Evolutionary conservation across 352 stramenopile species (phyloP), one percentile per base, ranked within the genome.

Genomic region (Pythium inflatum): DNA sequence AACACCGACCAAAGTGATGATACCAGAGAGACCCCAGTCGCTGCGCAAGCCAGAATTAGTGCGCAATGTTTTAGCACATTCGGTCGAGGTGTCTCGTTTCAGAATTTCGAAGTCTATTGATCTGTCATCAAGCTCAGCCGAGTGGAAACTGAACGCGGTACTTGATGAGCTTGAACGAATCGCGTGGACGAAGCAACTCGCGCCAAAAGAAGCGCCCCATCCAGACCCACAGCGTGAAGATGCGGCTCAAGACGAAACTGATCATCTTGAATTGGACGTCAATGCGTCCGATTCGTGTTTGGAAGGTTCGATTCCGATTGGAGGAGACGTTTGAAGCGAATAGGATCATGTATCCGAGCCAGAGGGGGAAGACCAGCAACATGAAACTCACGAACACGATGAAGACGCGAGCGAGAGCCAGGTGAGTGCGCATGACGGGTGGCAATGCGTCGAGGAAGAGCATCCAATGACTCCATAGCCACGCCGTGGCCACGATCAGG

Each of bases 391-490:
- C 65, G 8, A 31, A 41, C 0, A 71, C 12, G 28, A 72, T 45
- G 57, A 72, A 58, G 12, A 16, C 2, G 6, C 58, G 66, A 25
- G 66, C 34, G 8, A 72, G 58, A 2, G 8, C 18, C 34, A 72
- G 57, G 2, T 30, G 55, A 11, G 5, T 40, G 8, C 65, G 55
- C 25, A 53, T 45, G n/a, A 43, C n/a, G 16, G 63, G 55, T 18
- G 55, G 63, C 12, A 72, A 56, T 8, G 65, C 56, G 22, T 72
- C 65, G 16, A 72, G 58, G 40, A 66, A 72, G 5, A 72, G n/a
- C 48, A 66, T 55, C 65, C 65, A 72, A 31, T 58, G 65, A 38
- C 46, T 56, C 65, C 65, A 72, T 16, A 66, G 7, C 46, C 38
- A 57, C 14, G 49, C 65, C 0, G 49, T 57, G 46, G 41, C 33